Conservation (phyloP, 2,329 filamentous ascomycete genomes). For the Penicillium psychrosexuale region DNA sequence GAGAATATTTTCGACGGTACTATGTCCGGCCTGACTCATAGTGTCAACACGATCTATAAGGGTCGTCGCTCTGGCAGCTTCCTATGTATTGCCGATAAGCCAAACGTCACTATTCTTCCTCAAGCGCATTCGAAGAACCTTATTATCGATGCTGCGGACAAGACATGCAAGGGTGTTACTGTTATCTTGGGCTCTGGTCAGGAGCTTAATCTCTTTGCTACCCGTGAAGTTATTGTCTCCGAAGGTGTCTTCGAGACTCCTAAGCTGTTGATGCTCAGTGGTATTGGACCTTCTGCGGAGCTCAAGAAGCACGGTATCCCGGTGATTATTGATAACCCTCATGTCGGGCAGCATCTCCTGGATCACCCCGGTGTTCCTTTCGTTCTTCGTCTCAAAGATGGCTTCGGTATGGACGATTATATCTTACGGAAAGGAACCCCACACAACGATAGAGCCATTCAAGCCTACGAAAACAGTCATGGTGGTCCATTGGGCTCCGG, state of each 20-base stretch:
- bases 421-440: constrained; percentile 36
- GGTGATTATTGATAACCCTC: constrained; percentile 32
- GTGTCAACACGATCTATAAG: constrained; percentile 57
- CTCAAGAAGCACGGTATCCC: constrained; percentile 34
- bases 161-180: constrained; percentile 47
- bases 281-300: constrained; percentile 44
- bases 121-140: constrained; percentile 52
- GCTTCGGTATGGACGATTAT: constrained; percentile 40
- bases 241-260: constrained; percentile 53
- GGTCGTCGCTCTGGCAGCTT: constrained; percentile 55
- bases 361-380: constrained; percentile 45
- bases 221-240: constrained; percentile 49
- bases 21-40: constrained; percentile 54
- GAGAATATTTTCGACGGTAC: constrained; percentile 57
- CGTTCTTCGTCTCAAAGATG: constrained; percentile 45
- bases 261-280: constrained; percentile 51
- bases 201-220: constrained; percentile 49
- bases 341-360: constrained; percentile 33
- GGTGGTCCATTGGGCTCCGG: constrained; percentile 43
- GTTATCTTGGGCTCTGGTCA: constrained; percentile 44
- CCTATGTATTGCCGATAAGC: constrained; percentile 52
- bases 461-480: constrained; percentile 40
- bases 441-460: constrained; percentile 32
- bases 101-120: constrained; percentile 54
- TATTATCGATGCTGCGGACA: constrained; percentile 47